Evolutionary conservation across 2,329 filamentous ascomycete species (phyloP).

Genomic region (Exophiala sp.): DNA sequence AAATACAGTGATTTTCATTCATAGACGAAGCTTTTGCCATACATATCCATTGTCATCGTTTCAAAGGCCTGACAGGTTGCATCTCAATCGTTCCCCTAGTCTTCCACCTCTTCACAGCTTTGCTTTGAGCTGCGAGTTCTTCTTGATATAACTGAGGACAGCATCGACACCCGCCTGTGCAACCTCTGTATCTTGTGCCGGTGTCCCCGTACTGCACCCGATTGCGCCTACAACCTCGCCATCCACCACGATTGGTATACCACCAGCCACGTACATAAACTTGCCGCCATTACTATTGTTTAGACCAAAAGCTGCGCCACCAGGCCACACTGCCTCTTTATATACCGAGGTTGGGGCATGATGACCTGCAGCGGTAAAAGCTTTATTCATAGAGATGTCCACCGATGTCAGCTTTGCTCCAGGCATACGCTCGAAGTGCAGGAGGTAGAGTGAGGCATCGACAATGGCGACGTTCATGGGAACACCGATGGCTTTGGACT

Average conservation of each 20-base stretch:
- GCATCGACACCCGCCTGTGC: conserved; percentile 52
- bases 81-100: neutral
- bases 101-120: conserved; percentile 35
- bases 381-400: conserved; percentile 51
- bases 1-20: too few species aligned
- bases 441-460: conserved; percentile 34
- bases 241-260: conserved; percentile 49
- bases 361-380: conserved; percentile 57
- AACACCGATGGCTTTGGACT: conserved; percentile 25
- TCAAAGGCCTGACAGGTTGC: too few species aligned
- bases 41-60: too few species aligned
- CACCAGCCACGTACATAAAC: conserved; percentile 54
- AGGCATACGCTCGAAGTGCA: conserved; percentile 47
- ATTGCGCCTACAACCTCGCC: conserved; percentile 53
- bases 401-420: conserved; percentile 53
- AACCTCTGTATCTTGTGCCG: conserved; percentile 53
- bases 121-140: conserved; percentile 36
- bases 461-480: conserved; percentile 32
- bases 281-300: conserved; percentile 51
- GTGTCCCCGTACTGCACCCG: conserved; percentile 54
- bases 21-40: too few species aligned
- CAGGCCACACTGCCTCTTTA: conserved; percentile 53
- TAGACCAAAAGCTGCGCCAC: conserved; percentile 48
- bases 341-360: conserved; percentile 50
- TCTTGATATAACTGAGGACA: conserved; percentile 35